Conservation (phyloP, 345 rosid genomes). For the Citrus reticulata region DNA sequence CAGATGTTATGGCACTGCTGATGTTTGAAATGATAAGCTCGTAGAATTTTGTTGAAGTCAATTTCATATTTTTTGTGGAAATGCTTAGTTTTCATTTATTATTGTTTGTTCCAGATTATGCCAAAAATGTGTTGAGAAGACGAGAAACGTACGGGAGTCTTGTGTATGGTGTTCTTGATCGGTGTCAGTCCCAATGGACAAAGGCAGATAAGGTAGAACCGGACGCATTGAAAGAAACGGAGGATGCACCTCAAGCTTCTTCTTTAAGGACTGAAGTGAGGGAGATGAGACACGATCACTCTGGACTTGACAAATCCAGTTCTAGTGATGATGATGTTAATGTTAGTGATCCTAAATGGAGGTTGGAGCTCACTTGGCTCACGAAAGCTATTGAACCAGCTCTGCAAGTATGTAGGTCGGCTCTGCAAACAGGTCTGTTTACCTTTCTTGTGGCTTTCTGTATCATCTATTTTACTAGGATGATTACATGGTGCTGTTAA, state of each 20-base stretch:
- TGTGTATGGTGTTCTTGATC: constrained; percentile 33
- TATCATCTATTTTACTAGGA: background rate
- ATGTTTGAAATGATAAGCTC: background rate
- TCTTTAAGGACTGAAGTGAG: constrained; percentile 25
- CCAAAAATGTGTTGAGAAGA: constrained; percentile 28
- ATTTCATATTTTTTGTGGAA: background rate
- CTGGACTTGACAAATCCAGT: constrained; percentile 29
- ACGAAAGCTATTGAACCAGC: constrained; percentile 79
- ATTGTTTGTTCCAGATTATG: constrained; percentile 19
- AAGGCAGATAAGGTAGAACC: constrained; percentile 29
- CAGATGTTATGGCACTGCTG: background rate
- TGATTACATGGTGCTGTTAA: background rate
- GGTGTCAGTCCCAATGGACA: constrained; percentile 46
- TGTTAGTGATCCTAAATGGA: constrained; percentile 55
- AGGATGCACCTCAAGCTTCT: constrained; percentile 21
- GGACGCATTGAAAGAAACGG: constrained; percentile 21
- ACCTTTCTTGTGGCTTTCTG: constrained; percentile 2
- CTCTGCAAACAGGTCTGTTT: constrained; percentile 65
- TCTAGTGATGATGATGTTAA: constrained; percentile 48
- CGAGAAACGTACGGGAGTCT: constrained; percentile 35
- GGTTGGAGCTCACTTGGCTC: constrained; percentile 73
- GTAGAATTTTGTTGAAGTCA: background rate
- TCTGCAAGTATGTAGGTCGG: constrained; percentile 68
- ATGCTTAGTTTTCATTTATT: background rate
- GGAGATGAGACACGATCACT: constrained; percentile 21